Conservation (phyloP, 2,329 filamentous ascomycete species). For the Helotiales sp. region DNA sequence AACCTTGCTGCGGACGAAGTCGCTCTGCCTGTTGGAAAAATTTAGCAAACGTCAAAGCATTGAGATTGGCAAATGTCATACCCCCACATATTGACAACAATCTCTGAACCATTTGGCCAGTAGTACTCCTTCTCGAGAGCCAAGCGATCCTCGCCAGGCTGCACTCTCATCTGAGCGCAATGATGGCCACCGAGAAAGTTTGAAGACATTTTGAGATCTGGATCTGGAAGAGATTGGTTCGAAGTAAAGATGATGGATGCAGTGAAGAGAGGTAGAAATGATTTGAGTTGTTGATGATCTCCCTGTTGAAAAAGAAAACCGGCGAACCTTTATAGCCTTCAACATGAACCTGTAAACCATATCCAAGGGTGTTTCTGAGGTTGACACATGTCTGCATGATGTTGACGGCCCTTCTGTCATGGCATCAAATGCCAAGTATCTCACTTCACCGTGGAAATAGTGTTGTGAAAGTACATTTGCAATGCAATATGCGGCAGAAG, state of each 20-base stretch:
- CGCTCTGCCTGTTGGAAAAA: background rate
- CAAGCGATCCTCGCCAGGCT: background rate
- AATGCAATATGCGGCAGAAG: background rate
- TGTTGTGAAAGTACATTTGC: background rate
- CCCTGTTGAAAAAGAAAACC: too few relatives aligned
- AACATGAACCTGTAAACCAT: too few relatives aligned
- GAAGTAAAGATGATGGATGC: background rate
- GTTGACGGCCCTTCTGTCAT: background rate
- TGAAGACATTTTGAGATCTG: background rate
- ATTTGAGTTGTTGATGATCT: background rate
- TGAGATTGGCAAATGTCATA: background rate
- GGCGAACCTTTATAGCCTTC: too few relatives aligned
- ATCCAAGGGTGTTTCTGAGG: too few relatives aligned
- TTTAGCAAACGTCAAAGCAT: background rate
- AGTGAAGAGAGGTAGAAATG: background rate
- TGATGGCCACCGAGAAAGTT: background rate
- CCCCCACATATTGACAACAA: constrained; percentile 17
- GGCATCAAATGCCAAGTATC: background rate
- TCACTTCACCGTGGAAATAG: background rate
- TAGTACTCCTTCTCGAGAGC: constrained; percentile 9
- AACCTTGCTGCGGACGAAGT: background rate
- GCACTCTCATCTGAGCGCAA: background rate
- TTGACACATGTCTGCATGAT: background rate
- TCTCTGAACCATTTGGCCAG: constrained; percentile 17
- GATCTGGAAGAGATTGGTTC: background rate